Base-by-base conservation (phyloP, 1,284 basidiomycete species). In the Leccinum fallax region DNA sequence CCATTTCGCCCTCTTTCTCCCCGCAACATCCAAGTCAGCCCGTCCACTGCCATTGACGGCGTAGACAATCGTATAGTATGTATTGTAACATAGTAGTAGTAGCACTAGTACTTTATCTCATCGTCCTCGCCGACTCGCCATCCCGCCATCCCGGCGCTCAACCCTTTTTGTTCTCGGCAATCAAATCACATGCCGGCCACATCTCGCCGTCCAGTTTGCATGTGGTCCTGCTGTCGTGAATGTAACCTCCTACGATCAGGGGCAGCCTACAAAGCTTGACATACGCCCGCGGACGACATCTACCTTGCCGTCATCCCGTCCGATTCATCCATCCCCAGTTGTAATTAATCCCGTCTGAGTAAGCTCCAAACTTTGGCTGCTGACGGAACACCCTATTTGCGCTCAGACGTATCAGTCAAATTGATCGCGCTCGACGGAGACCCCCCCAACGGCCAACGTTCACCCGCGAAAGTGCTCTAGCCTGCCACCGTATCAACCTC, bases 401-500 rank as follows among this genome's bases (percentile, higher is more conserved):
- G 53, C 64, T 38, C 21, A 63, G 61, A 32, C 0, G 19, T 24
- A 51, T 52, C 59, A 61, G 4, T 16, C 57, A 59, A 59, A 60
- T 19, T 32, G 36, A 19, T n/a, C 40, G 40, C 40, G n/a, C 40
- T 43, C 38, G 16, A 54, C 15, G 5, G 24, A 43, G n/a, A 43
- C 40, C 49, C 32, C 40, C 40, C 49, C 32, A 10, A 11, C 19
- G 19, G 15, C 46, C 21, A 36, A 30, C 15, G 16, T 16, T 24
- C 9, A 60, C 62, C 63, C 63, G 65, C 65, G 66, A 65, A 65
- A 64, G 38, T 65, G 6, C 24, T 26, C 43, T 51, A 13, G 16
- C 6, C 53, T 55, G 52, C 64, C 64, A 54, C 46, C 60, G 13
- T 13, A 19, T 40, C 28, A 56, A 13, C 63, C 3, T 54, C 59